Conservation (phyloP, 2,329 filamentous ascomycete genomes). For the Neoscytalidium dimidiatum region DNA sequence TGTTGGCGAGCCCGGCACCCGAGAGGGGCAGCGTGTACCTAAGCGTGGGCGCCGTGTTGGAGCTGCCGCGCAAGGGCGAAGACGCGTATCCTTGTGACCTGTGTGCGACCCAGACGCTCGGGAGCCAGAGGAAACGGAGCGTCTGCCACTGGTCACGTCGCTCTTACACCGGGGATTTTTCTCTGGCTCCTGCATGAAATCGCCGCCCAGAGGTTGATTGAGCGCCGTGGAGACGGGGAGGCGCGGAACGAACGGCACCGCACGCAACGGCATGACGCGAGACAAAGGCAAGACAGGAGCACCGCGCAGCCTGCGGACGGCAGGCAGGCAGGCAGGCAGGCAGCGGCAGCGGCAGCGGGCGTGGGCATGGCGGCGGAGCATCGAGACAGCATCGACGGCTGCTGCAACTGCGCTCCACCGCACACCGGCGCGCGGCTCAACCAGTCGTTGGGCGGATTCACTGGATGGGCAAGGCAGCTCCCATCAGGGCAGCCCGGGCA, state of each 20-base stretch:
- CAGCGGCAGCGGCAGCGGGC: neutral
- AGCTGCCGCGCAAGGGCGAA: neutral
- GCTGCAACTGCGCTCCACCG: too few species aligned
- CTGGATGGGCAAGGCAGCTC: neutral
- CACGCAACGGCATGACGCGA: neutral
- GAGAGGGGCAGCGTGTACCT: neutral
- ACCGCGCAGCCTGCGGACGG: neutral
- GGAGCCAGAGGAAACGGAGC: conserved; percentile 15
- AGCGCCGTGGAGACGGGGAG: neutral
- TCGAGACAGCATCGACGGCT: neutral
- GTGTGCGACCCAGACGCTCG: conserved; percentile 14
- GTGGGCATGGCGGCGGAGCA: neutral
- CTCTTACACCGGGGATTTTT: conserved; percentile 6
- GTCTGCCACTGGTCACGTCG: neutral
- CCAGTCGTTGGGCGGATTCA: neutral
- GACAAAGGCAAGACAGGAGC: neutral
- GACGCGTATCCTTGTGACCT: conserved; percentile 14
- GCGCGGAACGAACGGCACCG: conserved; percentile 7
- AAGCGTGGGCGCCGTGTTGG: too few species aligned
- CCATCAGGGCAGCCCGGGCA: neutral
- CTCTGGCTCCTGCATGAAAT: conserved; percentile 11
- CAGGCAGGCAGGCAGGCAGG: neutral
- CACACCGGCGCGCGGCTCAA: too few species aligned
- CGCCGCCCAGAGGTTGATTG: conserved; percentile 4
- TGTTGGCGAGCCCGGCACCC: neutral